Percentiles rank a stretch among this genome's conserved stretches.
These are phyloP conservation scores for Pseudopithomyces maydicus DNA, from an alignment of 2,329 filamentous ascomycete genomes.

Conservation along the genomic window DNA sequence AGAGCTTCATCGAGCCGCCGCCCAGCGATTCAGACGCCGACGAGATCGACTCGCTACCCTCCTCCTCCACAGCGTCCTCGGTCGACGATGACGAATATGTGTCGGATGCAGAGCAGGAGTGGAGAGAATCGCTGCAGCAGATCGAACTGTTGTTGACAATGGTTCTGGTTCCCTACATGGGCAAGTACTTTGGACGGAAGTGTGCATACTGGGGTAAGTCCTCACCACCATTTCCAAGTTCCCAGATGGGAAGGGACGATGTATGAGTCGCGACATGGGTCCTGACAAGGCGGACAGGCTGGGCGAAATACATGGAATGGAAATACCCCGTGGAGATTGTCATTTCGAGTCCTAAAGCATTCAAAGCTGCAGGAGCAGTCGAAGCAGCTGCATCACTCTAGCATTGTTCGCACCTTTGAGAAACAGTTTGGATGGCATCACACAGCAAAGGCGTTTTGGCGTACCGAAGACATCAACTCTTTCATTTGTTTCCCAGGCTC, in stretches of 20 bases:
- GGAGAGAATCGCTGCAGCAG: slow-evolving; percentile 93
- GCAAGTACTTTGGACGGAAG: slow-evolving; percentile 92
- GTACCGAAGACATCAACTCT: not conserved
- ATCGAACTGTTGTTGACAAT: slow-evolving; percentile 91
- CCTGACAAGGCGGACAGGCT: slow-evolving; percentile 63
- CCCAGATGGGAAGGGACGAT: not conserved
- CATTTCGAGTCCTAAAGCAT: slow-evolving; percentile 51
- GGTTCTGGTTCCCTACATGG: slow-evolving; percentile 90
- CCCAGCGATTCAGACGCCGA: slow-evolving; percentile 43
- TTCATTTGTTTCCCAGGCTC: not conserved
- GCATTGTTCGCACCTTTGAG: not conserved
- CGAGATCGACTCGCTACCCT: slow-evolving; percentile 57
- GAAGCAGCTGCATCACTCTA: slow-evolving; percentile 53
- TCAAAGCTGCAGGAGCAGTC: slow-evolving; percentile 53
- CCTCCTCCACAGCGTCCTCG: slow-evolving; percentile 56
- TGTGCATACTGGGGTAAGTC: slow-evolving; percentile 93
- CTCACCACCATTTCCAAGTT: not conserved
- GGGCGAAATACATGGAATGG: slow-evolving; percentile 95
- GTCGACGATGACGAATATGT: slow-evolving; percentile 63
- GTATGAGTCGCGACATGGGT: not conserved
- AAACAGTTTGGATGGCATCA: not conserved
- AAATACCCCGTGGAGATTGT: slow-evolving; percentile 80
- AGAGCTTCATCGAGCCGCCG: slow-evolving; percentile 43
- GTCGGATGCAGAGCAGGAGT: slow-evolving; percentile 91
- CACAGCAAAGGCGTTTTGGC: slow-evolving; percentile 16